phyloP scores from a whole-genome alignment of 768 basidiomycete genomes.

The Psilocybe cubensis region DNA sequence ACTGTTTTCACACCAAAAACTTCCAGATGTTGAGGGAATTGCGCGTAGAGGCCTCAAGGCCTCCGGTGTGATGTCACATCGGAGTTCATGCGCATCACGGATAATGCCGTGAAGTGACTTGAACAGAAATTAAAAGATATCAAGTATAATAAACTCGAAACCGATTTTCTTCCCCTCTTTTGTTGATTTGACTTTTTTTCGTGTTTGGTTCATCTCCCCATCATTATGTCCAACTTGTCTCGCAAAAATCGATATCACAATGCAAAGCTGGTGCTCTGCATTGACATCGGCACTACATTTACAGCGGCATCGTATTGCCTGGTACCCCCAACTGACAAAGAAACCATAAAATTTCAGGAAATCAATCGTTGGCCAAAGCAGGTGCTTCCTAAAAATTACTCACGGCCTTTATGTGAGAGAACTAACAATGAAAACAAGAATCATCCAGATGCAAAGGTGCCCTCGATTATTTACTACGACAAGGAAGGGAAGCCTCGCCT shows the following conservation, averaged over 20 bases:
- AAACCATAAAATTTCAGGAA: background rate
- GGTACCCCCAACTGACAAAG: background rate
- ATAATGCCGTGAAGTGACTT: too few species aligned
- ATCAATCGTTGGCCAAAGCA: slow-evolving; percentile 19
- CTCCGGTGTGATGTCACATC: slow-evolving; percentile 30
- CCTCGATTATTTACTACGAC: slow-evolving; percentile 43
- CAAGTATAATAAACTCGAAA: background rate
- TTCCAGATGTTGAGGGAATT: slow-evolving; percentile 26
- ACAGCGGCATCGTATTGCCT: slow-evolving; percentile 3
- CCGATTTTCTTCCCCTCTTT: background rate
- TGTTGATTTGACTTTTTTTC: background rate
- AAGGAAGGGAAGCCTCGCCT: slow-evolving; percentile 3
- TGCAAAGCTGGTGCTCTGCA: background rate
- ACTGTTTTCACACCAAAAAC: too few species aligned
- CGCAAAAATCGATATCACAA: background rate
- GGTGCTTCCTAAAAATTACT: background rate
- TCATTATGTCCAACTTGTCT: background rate
- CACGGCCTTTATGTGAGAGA: background rate
- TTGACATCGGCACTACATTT: slow-evolving; percentile 1
- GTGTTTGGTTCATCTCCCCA: background rate
- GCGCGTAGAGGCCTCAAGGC: slow-evolving; percentile 32
- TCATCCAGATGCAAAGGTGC: slow-evolving; percentile 36
- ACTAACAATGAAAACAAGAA: background rate
- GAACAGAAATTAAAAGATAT: background rate
- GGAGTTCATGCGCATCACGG: too few species aligned